phyloP scores from a whole-genome alignment of 441 rosid genomes.

The Syzygium malaccense region DNA sequence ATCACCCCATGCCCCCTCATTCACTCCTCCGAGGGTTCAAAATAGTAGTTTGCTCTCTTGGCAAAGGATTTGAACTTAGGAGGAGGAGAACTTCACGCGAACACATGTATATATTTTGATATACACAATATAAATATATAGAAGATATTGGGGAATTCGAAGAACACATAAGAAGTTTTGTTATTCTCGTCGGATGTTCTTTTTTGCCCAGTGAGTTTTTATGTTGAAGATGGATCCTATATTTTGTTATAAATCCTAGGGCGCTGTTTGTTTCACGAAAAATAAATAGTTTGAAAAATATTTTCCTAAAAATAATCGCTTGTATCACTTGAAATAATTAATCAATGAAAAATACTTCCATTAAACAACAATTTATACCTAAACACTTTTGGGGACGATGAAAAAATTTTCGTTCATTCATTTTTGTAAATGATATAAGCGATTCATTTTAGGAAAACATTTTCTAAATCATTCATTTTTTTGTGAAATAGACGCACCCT shows the following conservation, averaged over 20 bases:
- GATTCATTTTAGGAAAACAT: too few species aligned
- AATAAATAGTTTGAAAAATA: too few species aligned
- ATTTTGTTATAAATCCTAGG: not conserved
- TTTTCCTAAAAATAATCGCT: too few species aligned
- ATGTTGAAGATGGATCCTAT: not conserved
- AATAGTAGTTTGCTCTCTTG: not conserved
- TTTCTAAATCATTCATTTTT: too few species aligned
- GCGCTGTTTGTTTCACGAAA: too few species aligned
- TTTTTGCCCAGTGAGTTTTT: not conserved
- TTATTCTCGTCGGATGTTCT: not conserved
- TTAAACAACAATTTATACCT: too few species aligned
- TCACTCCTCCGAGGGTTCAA: not conserved
- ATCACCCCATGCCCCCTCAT: not conserved
- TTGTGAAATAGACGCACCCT: not conserved
- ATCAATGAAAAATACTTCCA: too few species aligned
- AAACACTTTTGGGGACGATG: too few species aligned
- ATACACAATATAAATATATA: not conserved
- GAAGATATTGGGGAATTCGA: not conserved
- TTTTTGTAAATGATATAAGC: too few species aligned
- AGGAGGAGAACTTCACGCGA: not conserved
- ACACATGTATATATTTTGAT: accelerated
- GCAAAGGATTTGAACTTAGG: not conserved
- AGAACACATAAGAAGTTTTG: not conserved
- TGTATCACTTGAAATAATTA: too few species aligned
- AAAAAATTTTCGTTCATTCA: too few species aligned